Evolutionary conservation across 2,329 filamentous ascomycete genomes (phyloP), one percentile per base, ranked within the genome.

Genomic region (Verticillium nubilum): DNA sequence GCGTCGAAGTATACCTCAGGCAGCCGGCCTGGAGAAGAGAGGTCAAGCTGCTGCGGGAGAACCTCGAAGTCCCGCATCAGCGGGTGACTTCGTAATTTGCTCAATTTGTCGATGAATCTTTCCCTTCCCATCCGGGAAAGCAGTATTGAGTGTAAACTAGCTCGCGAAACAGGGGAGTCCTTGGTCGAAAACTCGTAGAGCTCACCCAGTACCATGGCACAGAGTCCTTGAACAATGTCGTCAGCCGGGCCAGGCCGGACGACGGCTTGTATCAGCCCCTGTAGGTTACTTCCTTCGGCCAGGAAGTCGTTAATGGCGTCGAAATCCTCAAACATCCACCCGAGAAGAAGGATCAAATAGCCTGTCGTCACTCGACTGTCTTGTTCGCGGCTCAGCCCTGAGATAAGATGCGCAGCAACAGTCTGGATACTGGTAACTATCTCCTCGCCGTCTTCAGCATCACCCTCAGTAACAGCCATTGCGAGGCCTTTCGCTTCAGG

Each of bases 181-280:
- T 96, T 97, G 0, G 94, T 97, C 10, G 94, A 98, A 69, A 98
- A 99, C 69, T 99, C 95, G 71, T 98, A 99, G 4, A 95, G 83
- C 23, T 96, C 88, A 10, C 94, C 95, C 1, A 98, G 80, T 0
- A 99, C 77, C 70, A 92, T 86, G 17, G 92, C 89, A 70, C 90
- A 92, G 13, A 99, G 80, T 2, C 95, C 95, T 64, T 91, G 89
- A 15, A 94, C 81, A 31, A 96, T 78, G 61, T 86, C 87, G 13
- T 85, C 85, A 28, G 81, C 74, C 65, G 81, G 76, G 25, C 65
- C 62, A 61, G 87, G 84, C 63, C 87, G 87, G 23, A 81, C 69
- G 47, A 91, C 86, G 28, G 87, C 85, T 67, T 95, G 90, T 15
- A 95, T 86, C 31, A 97, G 79, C 52, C 87, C 90, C 68, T 97